phyloP scores from a whole-genome alignment of 2,329 filamentous ascomycete species.

The Paecilomyces niveus region DNA sequence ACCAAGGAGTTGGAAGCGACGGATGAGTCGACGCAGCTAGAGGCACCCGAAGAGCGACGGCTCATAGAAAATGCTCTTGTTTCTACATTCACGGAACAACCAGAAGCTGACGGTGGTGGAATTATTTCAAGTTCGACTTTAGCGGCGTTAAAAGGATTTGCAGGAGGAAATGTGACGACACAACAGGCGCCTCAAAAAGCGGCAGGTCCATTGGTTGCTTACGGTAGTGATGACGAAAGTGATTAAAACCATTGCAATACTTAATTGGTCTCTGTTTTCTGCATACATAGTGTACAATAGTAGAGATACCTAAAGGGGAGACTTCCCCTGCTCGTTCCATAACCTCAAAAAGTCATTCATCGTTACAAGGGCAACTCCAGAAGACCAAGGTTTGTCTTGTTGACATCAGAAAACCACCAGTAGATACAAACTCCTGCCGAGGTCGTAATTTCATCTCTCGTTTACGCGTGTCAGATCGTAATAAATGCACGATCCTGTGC shows the following conservation, averaged over 20 bases:
- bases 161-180: conserved; percentile 34
- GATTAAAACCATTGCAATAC: conserved; percentile 35
- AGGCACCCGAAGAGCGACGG: conserved; percentile 38
- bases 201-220: conserved; percentile 72
- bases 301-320: conserved; percentile 2
- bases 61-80: conserved; percentile 42
- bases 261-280: conserved; percentile 1
- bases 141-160: conserved; percentile 61
- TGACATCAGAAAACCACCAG: neutral
- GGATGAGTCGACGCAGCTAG: conserved; percentile 51
- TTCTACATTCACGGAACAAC: conserved; percentile 19
- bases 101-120: conserved; percentile 44
- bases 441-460: conserved; percentile 11
- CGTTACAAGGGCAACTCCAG: neutral
- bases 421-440: neutral
- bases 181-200: conserved; percentile 34
- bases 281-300: conserved; percentile 23
- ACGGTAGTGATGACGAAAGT: conserved; percentile 83
- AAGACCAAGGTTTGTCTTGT: neutral
- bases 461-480: conserved; percentile 60
- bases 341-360: conserved; percentile 8
- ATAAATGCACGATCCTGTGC: conserved; percentile 74
- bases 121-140: conserved; percentile 80
- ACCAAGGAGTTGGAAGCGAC: conserved; percentile 63
- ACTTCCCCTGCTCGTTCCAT: neutral